A percentile compares a stretch with the other conserved stretches of the same genome.
Evolutionary conservation across 2,329 filamentous ascomycete genomes (phyloP).

Genomic region (Sphaerulina populicola): DNA sequence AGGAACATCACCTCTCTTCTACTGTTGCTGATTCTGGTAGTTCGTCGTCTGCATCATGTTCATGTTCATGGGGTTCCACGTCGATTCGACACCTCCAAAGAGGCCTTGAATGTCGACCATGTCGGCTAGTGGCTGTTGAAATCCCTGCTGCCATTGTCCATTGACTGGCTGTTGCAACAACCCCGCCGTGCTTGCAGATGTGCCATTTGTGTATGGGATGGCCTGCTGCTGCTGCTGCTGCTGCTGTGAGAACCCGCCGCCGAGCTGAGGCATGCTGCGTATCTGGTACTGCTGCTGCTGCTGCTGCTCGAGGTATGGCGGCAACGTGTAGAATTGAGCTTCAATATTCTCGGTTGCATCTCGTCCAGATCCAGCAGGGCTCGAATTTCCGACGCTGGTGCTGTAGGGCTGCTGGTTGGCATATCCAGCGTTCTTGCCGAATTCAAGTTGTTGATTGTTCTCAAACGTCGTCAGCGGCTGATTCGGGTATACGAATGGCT

Average conservation of each 20-base stretch:
- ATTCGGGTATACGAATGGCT: constrained; percentile 72
- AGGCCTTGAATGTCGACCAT: constrained; percentile 33
- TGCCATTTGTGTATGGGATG: constrained; percentile 20
- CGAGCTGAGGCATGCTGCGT: constrained; percentile 17
- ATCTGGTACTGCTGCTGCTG: constrained; percentile 20
- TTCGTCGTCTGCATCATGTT: constrained; percentile 16
- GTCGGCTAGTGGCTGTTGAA: constrained; percentile 28
- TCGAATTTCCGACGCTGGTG: constrained; percentile 9
- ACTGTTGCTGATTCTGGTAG: constrained; percentile 14
- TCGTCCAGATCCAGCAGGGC: constrained; percentile 13
- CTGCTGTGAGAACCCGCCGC: constrained; percentile 11
- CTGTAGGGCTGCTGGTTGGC: constrained; percentile 13
- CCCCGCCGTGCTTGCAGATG: constrained; percentile 13
- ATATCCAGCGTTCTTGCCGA: constrained; percentile 20
- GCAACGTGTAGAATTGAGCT: constrained; percentile 63
- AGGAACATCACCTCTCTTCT: neutral
- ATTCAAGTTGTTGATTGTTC: constrained; percentile 39
- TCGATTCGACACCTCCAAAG: constrained; percentile 31
- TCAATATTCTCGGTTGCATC: constrained; percentile 53
- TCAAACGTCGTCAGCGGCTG: constrained; percentile 58
- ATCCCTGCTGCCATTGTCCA: constrained; percentile 18
- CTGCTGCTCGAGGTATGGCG: constrained; percentile 58
- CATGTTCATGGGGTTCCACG: constrained; percentile 30
- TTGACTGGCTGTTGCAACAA: constrained; percentile 15
- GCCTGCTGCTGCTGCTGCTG: neutral